Base-by-base conservation (phyloP, 2,329 filamentous ascomycete genomes). In the Aspergillus caelatus region DNA sequence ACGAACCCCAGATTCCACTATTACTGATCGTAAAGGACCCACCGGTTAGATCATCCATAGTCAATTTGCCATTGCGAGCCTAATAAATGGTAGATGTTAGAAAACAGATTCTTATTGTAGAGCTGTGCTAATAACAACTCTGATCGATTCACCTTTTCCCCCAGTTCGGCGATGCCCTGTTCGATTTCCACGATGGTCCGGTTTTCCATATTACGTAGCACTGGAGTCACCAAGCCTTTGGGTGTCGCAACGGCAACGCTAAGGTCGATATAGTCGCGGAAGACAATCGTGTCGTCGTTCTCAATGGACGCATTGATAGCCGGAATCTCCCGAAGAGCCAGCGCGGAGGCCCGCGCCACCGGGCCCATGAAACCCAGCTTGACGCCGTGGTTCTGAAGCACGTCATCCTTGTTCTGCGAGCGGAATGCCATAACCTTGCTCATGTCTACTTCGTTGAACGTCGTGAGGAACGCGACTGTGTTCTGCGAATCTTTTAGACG, bases 281-380 rank as follows among this genome's bases (percentile, higher is more conserved):
- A 53, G 26, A 32, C 26, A 34, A 53, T 34, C 6, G 28, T 53
- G n/a, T 34, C 50, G 16, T 53, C 30, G 7, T 53, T 53, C 30
- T 53, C 50, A 34, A 53, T 53, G 28, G 50, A 53, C 16, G 50
- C 26, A 21, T 53, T 53, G 21, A 53, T 53, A n/a, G 50, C 50
- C 14, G 26, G 50, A 21, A 34, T 53, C 50, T 53, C 50, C 10
- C 50, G 50, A 11, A 53, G 50, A 32, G 50, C 50, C n/a, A 53
- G 50, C 50, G 50, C 50, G 30, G 50, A 53, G 23, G 50, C 50
- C 26, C 50, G 50, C 50, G 50, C 50, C 14, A 53, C 50, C 16
- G 50, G 50, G 9, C 50, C 50, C 50, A 53, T 53, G 50, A 53
- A 53, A n/a, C 28, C 50, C 11, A 53, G 50, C 16, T 53, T 53